Conservation (phyloP, 306 rosid genomes). For the Medicago arabica region DNA sequence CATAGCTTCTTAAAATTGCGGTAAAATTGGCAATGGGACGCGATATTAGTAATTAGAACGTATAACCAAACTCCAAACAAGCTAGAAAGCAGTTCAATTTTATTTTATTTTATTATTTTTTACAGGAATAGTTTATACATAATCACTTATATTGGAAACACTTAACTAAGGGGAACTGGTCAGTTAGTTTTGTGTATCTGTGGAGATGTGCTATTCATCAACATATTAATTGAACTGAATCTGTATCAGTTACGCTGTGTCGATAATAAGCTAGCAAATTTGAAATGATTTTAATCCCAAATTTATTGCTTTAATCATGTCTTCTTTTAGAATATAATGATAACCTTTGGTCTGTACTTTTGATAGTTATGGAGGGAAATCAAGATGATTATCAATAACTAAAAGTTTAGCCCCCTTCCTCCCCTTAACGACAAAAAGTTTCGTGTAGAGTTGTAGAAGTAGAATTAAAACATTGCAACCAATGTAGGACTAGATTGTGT, state of each 20-base stretch:
- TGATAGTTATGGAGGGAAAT: conserved; percentile 18
- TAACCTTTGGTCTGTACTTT: conserved; percentile 15
- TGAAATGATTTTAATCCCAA: not conserved
- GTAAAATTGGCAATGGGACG: too few relatives aligned
- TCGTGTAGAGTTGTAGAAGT: not conserved
- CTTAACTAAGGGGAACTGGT: not conserved
- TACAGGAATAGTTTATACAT: not conserved
- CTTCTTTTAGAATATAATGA: conserved; percentile 9
- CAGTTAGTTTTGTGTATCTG: conserved; percentile 31
- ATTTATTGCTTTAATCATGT: not conserved
- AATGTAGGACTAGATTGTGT: conserved; percentile 25
- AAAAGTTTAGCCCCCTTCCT: not conserved
- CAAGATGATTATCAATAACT: not conserved
- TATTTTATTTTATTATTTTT: not conserved
- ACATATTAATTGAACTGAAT: conserved; percentile 24
- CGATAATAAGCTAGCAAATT: not conserved
- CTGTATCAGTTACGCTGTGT: conserved; percentile 13
- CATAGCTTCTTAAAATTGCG: too few relatives aligned
- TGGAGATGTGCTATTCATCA: conserved; percentile 12
- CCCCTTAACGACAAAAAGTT: not conserved
- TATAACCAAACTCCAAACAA: too few relatives aligned
- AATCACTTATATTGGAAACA: not conserved
- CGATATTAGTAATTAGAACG: too few relatives aligned
- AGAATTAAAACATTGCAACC: not conserved
- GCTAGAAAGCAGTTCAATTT: not conserved